Evolutionary conservation across 2,329 filamentous ascomycete species (phyloP), one percentile per base, ranked within the genome.

Genomic region (Scolecobasidium constrictum): DNA sequence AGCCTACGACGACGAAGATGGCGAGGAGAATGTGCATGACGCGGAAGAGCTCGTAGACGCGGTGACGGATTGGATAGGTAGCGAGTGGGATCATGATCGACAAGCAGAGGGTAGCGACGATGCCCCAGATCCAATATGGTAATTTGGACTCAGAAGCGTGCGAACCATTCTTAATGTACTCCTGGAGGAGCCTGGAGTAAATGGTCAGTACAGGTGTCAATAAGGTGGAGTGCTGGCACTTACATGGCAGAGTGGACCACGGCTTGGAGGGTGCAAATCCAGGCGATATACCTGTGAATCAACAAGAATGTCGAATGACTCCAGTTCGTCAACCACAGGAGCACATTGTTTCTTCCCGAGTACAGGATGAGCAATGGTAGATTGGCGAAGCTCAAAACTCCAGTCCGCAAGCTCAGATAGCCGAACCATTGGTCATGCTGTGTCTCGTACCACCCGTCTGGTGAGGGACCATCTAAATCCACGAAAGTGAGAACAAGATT

Each of bases 261-360:
- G 1, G 63, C 66, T 37, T 76, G 61, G 0, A 72, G 35, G 1
- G 62, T 61, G 19, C 58, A 63, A 5, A 74, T 56, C 17, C 61
- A 53, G 1, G 68, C 70, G 1, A 69, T 53, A 67, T 67, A 73
- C 9, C 69, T 60, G 47, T 75, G 71, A 0, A 73, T 55, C 0
- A 73, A 51, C 3, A 73, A 46, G 41, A 60, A 73, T 0, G 71
- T 73, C 0, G 62, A 61, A 46, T 70, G 64, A 1, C 58, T 64
- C 68, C 69, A 73, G 48, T 68, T 61, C 3, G 71, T 72, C 1
- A 71, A 33, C 55, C 62, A 67, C 0, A 73, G 58, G 0, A 72
- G 57, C 3, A 72, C 17, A 42, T 68, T 72, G 48, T 74, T 73
- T 1, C 71, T 56, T 0, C 62, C 56, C 0, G 64, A 58, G 42